Evolutionary conservation across 495 filamentous ascomycete species (phyloP).

Genomic region (Penicillium dipodomyicola): DNA sequence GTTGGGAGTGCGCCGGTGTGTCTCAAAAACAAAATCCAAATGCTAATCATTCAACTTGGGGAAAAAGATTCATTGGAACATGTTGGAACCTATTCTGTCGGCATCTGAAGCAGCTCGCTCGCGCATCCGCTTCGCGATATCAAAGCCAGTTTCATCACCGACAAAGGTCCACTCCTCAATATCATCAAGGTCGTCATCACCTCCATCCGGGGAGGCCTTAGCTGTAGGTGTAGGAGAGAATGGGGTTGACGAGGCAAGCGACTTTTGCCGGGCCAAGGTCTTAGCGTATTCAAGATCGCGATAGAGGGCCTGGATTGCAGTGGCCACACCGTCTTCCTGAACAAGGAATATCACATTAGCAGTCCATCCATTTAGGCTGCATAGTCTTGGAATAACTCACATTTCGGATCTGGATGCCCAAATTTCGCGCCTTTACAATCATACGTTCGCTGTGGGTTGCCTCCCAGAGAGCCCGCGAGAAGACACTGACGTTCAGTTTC

Average conservation of each 20-base stretch:
- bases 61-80: constrained; percentile 11
- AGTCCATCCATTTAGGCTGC: neutral
- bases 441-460: constrained; percentile 84
- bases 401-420: constrained; percentile 84
- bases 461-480: constrained; percentile 87
- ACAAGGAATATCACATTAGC: constrained; percentile 8
- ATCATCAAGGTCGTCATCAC: constrained; percentile 47
- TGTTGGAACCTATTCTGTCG: constrained; percentile 19
- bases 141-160: constrained; percentile 61
- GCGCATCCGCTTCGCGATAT: constrained; percentile 46
- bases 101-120: constrained; percentile 33
- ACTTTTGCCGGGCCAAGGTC: constrained; percentile 69
- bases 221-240: constrained; percentile 42
- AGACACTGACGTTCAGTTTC: constrained; percentile 78
- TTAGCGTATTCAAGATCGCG: constrained; percentile 95
- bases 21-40: constrained; percentile 12
- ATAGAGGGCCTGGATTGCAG: constrained; percentile 89
- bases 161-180: constrained; percentile 72
- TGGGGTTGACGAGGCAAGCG: constrained; percentile 40
- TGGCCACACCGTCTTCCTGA: constrained; percentile 85
- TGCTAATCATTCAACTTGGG: constrained; percentile 2
- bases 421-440: constrained; percentile 75
- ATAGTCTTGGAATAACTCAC: constrained; percentile 48
- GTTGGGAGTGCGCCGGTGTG: neutral
- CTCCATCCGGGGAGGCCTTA: constrained; percentile 37